Evolutionary conservation across 129 eudicot species (phyloP).

Genomic region (Sambucus nigra): DNA sequence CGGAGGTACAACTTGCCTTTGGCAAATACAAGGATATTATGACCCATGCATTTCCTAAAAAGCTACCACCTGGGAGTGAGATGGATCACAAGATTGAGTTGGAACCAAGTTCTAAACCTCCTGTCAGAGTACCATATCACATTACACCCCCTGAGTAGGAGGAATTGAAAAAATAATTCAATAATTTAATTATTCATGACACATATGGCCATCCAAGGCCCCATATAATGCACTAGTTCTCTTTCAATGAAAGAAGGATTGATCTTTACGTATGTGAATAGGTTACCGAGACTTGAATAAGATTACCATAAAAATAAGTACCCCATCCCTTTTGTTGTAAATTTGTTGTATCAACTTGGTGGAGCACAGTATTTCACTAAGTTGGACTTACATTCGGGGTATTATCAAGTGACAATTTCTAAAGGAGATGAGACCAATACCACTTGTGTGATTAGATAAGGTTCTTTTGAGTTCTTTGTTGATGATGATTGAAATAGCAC

Average conservation of each 20-base stretch:
- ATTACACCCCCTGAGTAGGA: background rate
- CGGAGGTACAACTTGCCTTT: no score
- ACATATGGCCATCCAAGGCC: no score
- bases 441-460: slow-evolving; percentile 14
- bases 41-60: background rate
- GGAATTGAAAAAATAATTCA: no score
- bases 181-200: no score
- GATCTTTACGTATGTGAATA: background rate
- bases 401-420: slow-evolving; percentile 4
- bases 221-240: no score
- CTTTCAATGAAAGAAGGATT: no score
- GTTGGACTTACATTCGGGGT: slow-evolving; percentile 5
- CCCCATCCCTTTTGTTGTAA: background rate
- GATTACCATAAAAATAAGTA: slow-evolving; percentile 10
- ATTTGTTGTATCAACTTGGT: slow-evolving; percentile 9
- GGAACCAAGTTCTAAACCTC: background rate
- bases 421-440: slow-evolving; percentile 10
- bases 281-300: slow-evolving; percentile 17
- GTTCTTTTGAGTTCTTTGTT: slow-evolving; percentile 8
- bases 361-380: background rate
- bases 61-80: background rate
- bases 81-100: background rate
- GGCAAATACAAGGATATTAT: background rate
- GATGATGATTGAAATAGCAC: no score
- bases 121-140: background rate